Conservation (phyloP, 164 flowering plant genomes). For the Umbilicus rupestris region DNA sequence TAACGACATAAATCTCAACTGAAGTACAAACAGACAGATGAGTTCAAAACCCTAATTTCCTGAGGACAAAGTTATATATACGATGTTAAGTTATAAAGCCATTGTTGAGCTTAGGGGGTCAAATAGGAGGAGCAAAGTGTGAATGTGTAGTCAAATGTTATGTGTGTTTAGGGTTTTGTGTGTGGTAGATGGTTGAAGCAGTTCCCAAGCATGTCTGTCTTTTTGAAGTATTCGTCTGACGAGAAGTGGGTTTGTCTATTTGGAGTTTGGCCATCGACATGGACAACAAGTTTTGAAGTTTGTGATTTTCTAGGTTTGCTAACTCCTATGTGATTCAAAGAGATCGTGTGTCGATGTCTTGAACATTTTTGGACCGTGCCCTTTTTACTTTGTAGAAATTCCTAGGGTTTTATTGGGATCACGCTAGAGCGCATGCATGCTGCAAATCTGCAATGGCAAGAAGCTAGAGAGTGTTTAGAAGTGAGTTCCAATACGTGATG, state of each 20-base stretch:
- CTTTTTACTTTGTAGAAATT: not conserved
- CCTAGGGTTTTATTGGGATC: constrained; percentile 1
- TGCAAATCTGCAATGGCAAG: too few species aligned
- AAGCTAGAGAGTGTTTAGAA: too few species aligned
- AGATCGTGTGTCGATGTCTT: too few species aligned
- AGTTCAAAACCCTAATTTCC: not conserved
- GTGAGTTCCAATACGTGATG: too few species aligned
- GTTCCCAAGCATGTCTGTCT: constrained; percentile 6
- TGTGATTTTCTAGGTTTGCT: constrained; percentile 3
- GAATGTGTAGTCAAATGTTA: constrained; percentile 5
- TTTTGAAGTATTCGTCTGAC: not conserved
- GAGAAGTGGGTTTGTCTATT: constrained; percentile 8
- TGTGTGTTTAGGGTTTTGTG: not conserved
- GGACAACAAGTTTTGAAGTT: constrained; percentile 1
- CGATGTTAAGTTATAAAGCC: too few species aligned
- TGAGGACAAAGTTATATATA: too few species aligned
- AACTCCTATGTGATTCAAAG: constrained; percentile 2
- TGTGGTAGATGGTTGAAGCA: not conserved
- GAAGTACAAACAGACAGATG: constrained; percentile 1
- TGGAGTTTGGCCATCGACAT: constrained; percentile 6
- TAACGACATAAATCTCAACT: not conserved
- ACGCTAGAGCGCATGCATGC: not conserved
- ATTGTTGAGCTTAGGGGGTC: too few species aligned
- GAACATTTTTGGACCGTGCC: not conserved
- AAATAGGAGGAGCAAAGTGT: too few species aligned